Conservation (phyloP, 1,284 basidiomycete species). For the Meripilus lineatus region DNA sequence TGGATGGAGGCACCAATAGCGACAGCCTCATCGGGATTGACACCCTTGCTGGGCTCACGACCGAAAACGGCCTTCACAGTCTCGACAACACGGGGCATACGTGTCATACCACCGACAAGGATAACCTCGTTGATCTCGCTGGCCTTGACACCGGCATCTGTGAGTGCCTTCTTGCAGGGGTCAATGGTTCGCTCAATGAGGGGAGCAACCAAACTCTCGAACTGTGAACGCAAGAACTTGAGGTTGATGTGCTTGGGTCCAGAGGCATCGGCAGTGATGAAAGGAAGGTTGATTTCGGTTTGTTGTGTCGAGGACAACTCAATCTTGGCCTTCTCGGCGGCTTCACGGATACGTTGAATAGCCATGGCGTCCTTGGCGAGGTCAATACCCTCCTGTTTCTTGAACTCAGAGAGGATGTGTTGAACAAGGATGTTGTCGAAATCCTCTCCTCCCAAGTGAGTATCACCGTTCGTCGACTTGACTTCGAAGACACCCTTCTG, state of each 20-base stretch:
- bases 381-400: constrained; percentile 87
- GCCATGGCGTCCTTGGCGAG: constrained; percentile 89
- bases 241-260: constrained; percentile 97
- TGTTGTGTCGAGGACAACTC: constrained; percentile 91
- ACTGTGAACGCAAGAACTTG: constrained; percentile 84
- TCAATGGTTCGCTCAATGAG: constrained; percentile 90
- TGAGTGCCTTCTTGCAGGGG: constrained; percentile 96
- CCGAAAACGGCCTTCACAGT: constrained; percentile 93
- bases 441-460: constrained; percentile 98
- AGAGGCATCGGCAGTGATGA: constrained; percentile 92
- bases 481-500: constrained; percentile 99
- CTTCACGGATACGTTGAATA: constrained; percentile 98
- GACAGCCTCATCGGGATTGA: constrained; percentile 96
- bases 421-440: constrained; percentile 93
- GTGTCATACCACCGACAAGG: constrained; percentile 96
- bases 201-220: constrained; percentile 81
- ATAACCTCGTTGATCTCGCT: constrained; percentile 95
- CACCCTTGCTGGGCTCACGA: constrained; percentile 94
- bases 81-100: constrained; percentile 94
- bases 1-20: constrained; percentile 98
- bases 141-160: constrained; percentile 89
- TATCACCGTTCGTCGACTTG: constrained; percentile 99
- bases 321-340: constrained; percentile 99
- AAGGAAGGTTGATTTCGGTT: constrained; percentile 95
- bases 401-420: constrained; percentile 87